These are phyloP conservation scores for Leccinum ochraceum DNA, from an alignment of 768 basidiomycete species.

Conservation along the genomic window DNA sequence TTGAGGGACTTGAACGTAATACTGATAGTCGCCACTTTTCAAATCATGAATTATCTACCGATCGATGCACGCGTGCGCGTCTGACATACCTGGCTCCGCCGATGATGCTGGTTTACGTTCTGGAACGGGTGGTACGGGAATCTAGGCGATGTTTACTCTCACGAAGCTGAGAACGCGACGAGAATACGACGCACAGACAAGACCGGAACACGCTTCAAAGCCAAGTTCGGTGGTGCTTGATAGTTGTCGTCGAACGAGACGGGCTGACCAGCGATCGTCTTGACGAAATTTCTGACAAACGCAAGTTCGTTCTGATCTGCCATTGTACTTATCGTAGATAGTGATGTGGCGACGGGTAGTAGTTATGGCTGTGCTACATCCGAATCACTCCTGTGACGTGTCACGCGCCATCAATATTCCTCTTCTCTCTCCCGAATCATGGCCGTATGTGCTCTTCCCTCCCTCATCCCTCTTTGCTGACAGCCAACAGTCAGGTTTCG, in stretches of 20 bases:
- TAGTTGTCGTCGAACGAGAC: slow-evolving; percentile 73
- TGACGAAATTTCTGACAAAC: slow-evolving; percentile 67
- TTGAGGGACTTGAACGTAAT: slow-evolving; percentile 92
- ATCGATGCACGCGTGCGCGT: slow-evolving; percentile 12
- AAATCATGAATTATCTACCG: neutral
- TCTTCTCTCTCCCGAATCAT: slow-evolving; percentile 24
- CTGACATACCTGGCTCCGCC: slow-evolving; percentile 32
- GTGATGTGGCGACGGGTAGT: neutral
- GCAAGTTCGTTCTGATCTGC: slow-evolving; percentile 60
- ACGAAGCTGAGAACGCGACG: neutral
- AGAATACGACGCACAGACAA: slow-evolving; percentile 52
- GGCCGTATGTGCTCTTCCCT: slow-evolving; percentile 35
- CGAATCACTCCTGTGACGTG: slow-evolving; percentile 21
- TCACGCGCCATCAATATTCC: slow-evolving; percentile 19
- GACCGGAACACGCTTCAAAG: slow-evolving; percentile 68
- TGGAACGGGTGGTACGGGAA: slow-evolving; percentile 62
- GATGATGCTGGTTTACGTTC: slow-evolving; percentile 43
- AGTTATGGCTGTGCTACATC: slow-evolving; percentile 22
- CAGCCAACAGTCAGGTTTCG: slow-evolving; percentile 57
- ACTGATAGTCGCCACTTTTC: slow-evolving; percentile 41
- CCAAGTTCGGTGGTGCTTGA: slow-evolving; percentile 66
- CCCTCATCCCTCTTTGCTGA: slow-evolving; percentile 13
- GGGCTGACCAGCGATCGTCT: slow-evolving; percentile 65
- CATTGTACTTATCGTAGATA: slow-evolving; percentile 27
- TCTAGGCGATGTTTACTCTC: slow-evolving; percentile 36